Base-by-base conservation (phyloP, 306 rosid species). In the Acacia crassicarpa region DNA sequence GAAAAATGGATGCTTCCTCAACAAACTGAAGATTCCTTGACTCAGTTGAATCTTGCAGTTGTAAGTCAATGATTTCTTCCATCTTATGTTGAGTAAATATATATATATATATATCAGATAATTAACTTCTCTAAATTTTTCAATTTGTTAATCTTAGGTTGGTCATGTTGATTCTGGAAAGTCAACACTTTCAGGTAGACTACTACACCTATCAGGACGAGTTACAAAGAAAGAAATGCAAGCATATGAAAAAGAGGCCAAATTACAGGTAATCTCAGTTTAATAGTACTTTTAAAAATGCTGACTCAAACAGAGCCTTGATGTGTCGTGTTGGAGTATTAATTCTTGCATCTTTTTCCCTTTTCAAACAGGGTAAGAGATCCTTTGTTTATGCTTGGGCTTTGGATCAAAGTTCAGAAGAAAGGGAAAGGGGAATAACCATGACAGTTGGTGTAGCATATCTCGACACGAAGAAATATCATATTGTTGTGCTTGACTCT, bases 151-250 rank as follows among this genome's bases (percentile, higher is more conserved):
- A 84, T 80, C 89, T 87, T 84, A 95, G 99, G 97, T 95, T 83
- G 99, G 99, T 48, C 99, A 95, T 82, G 99, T 95, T 87, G 98
- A 95, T 92, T 93, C 99, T 81, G 99, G 99, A 84, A 93, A 95
- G 88, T 93, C 98, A 69, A 93, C 99, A 25, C 94, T 95, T 70
- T 93, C 99, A 3, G 99, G 99, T 61, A 92, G 98, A 84, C 78
- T 95, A 76, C 83, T 95, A 51, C 98, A 92, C 84, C 91, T 95
- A 73, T 82, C 86, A 84, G 99, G 99, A 81, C 92, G 91, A 72
- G 87, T 95, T 82, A 89, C 99, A 53, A 84, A 85, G 78, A 95
- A 95, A 84, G 93, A 93, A 80, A 95, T 95, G 99, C 99, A 95
- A 87, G 92, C 92, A 84, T 86, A 87, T 88, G 99, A 93, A 88